Evolutionary conservation across 2,329 filamentous ascomycete species (phyloP), one percentile per base, ranked within the genome.

Genomic region (Aureobasidium pullulans): DNA sequence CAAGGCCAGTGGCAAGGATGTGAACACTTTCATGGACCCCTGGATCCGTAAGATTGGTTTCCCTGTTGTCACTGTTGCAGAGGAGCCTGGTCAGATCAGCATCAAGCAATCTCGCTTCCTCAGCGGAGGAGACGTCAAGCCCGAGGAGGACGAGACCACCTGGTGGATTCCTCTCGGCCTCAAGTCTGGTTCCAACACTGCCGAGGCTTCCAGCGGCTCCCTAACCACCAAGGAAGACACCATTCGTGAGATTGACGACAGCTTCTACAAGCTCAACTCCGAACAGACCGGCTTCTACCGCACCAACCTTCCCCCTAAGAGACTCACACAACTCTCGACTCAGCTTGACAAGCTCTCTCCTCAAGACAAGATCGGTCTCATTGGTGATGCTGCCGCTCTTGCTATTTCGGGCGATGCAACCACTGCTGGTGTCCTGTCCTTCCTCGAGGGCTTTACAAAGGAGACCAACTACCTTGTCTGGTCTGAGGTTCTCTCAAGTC

Each of bases 1-100:
- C 70, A 85, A 95, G 67, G 90, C 89, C 4, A 96, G 93, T 8
- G 90, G 90, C 36, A 84, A 90, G 71, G 89, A 97, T 69, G 88
- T 99, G 37, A 86, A 87, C 64, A 79, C 80, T 50, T 87, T 97
- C 69, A 99, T 99, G 92, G 82, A 90, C 65, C 86, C 88, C 16
- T 99, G 94, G 94, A 96, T 97, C 69, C 85, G 87, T 67, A 94
- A 93, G 76, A 95, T 97, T 65, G 94, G 94, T 1, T 96, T 96
- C 74, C 94, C 94, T 0, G 86, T 97, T 13, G 76, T 99, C 19
- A 95, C 89, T 2, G 83, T 97, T 15, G 81, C 87, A 23, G 94
- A 97, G 74, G 85, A 93, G 71, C 84, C 86, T 60, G 88, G 88
- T 15, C 87, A 93, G 71, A 88, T 97, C 67, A 84, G 83, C 44